A percentile compares a stretch with the other conserved stretches of the same genome.
These are phyloP conservation scores for Penicillium ucsense DNA, from an alignment of 495 filamentous ascomycete genomes.

Conservation along the genomic window DNA sequence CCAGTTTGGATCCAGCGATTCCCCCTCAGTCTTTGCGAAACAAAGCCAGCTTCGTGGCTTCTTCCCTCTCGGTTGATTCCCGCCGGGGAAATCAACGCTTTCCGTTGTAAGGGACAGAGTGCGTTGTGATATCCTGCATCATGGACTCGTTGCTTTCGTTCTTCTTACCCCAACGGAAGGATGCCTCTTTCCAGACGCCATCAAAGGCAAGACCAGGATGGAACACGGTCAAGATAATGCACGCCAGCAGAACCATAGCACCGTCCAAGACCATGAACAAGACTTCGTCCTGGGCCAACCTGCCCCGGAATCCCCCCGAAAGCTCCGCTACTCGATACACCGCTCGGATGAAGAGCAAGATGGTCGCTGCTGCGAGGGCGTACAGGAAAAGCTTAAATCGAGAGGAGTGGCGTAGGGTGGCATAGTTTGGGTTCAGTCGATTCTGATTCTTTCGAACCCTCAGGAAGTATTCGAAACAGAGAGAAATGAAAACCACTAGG, in stretches of 20 bases:
- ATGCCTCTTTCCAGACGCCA: background rate
- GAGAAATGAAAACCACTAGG: background rate
- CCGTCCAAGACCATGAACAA: constrained; percentile 1
- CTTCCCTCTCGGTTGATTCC: too few relatives aligned
- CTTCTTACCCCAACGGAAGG: background rate
- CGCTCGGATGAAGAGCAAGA: background rate
- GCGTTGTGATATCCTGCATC: background rate
- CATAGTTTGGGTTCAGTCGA: background rate
- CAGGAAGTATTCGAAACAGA: background rate
- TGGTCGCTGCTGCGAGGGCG: background rate
- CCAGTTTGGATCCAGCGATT: too few relatives aligned
- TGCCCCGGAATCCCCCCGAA: background rate
- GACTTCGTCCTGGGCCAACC: background rate
- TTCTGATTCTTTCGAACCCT: background rate
- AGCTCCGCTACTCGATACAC: background rate
- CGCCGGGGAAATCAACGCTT: background rate
- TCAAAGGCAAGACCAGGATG: background rate
- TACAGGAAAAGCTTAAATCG: background rate
- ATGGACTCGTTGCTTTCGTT: background rate
- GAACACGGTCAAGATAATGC: background rate
- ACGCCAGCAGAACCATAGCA: background rate
- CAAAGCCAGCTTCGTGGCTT: too few relatives aligned
- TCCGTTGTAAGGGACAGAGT: background rate
- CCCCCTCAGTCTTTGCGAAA: too few relatives aligned
- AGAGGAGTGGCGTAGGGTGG: background rate